phyloP scores from a whole-genome alignment of 805 yeast genomes.

The Candida nanaspora region DNA sequence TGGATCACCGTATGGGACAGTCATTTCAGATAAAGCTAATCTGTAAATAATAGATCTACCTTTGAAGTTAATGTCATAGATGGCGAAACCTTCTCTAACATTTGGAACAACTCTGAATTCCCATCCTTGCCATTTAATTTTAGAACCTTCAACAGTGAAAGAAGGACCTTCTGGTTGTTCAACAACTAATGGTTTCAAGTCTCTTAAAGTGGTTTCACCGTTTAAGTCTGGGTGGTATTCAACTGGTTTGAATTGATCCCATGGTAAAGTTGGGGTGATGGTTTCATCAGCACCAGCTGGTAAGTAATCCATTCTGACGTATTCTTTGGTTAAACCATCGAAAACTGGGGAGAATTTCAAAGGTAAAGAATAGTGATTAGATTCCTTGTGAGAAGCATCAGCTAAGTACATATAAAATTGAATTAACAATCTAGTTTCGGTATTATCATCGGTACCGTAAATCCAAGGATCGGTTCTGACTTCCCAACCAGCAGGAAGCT shows the following conservation, averaged over 20 bases:
- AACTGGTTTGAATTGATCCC: conserved; percentile 52
- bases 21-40: conserved; percentile 72
- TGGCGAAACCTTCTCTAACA: conserved; percentile 73
- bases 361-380: conserved; percentile 72
- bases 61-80: conserved; percentile 66
- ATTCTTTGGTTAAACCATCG: conserved; percentile 51
- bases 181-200: conserved; percentile 62
- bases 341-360: conserved; percentile 69
- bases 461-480: conserved; percentile 79
- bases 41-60: conserved; percentile 74
- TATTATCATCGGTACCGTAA: conserved; percentile 68
- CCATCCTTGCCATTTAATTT: conserved; percentile 80
- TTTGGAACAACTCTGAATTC: conserved; percentile 64
- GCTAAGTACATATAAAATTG: conserved; percentile 72
- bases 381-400: conserved; percentile 58
- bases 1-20: conserved; percentile 84
- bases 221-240: conserved; percentile 72
- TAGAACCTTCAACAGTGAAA: conserved; percentile 50
- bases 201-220: conserved; percentile 43
- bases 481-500: conserved; percentile 45
- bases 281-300: conserved; percentile 66
- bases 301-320: conserved; percentile 64
- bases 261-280: conserved; percentile 46
- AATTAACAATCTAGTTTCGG: conserved; percentile 53
- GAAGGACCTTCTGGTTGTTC: conserved; percentile 79